A percentile compares a stretch with the other conserved stretches of the same genome.
These are phyloP conservation scores for Meira nashicola DNA, from an alignment of 1,284 basidiomycete species.

Conservation along the genomic window DNA sequence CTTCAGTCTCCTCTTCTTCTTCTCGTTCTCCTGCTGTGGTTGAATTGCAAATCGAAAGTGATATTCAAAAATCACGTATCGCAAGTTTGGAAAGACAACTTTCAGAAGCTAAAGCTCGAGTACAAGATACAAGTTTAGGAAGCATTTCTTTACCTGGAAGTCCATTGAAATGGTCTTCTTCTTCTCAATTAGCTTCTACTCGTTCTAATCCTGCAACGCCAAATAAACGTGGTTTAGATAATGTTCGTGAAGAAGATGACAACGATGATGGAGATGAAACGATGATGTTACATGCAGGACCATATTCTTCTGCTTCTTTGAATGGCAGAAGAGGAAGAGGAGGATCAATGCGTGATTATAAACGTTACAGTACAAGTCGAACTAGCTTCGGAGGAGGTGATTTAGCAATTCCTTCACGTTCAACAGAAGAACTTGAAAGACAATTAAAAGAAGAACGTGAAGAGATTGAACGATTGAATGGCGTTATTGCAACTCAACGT, in stretches of 20 bases:
- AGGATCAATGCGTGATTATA: slow-evolving; percentile 39
- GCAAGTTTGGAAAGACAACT: slow-evolving; percentile 12
- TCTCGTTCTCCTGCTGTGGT: not conserved
- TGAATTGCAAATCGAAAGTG: slow-evolving; percentile 7
- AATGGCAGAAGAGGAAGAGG: slow-evolving; percentile 17
- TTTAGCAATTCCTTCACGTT: not conserved
- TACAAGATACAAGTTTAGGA: not conserved
- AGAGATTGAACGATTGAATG: slow-evolving; percentile 42
- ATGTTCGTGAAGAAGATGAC: too few relatives aligned
- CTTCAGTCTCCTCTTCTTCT: not conserved
- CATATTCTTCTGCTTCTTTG: too few relatives aligned
- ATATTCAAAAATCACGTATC: slow-evolving; percentile 7
- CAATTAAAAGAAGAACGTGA: slow-evolving; percentile 23
- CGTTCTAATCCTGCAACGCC: too few relatives aligned
- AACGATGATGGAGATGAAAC: not conserved
- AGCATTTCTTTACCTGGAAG: not conserved
- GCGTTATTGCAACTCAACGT: slow-evolving; percentile 36
- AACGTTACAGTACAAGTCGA: slow-evolving; percentile 17
- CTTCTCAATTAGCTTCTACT: too few relatives aligned
- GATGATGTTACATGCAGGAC: not conserved
- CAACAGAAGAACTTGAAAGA: not conserved
- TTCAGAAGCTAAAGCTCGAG: not conserved
- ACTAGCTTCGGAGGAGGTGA: not conserved
- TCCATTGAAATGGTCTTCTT: not conserved
- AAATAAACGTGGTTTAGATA: not conserved